Conservation (phyloP, 805 yeast genomes). For the Teunomyces funiuensis region DNA sequence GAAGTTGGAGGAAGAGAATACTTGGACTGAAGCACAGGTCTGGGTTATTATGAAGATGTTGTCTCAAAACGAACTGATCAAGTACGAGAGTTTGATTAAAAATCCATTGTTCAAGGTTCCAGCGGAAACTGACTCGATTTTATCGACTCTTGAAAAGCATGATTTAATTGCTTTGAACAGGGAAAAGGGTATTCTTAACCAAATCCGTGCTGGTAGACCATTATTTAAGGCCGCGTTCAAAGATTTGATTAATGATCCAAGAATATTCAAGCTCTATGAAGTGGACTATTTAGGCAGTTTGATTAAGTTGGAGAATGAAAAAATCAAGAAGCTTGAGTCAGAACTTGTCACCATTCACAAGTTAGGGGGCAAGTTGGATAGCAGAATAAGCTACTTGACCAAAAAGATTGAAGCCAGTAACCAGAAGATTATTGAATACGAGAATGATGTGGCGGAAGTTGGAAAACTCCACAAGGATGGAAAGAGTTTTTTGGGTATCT, state of each 20-base stretch:
- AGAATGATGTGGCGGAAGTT: slow-evolving; percentile 26
- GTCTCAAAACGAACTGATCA: slow-evolving; percentile 46
- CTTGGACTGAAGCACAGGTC: slow-evolving; percentile 76
- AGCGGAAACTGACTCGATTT: slow-evolving; percentile 44
- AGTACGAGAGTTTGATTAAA: slow-evolving; percentile 52
- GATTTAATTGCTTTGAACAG: slow-evolving; percentile 73
- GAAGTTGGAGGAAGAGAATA: slow-evolving; percentile 33
- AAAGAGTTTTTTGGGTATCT: not conserved
- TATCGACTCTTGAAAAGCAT: slow-evolving; percentile 72
- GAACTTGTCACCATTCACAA: slow-evolving; percentile 63
- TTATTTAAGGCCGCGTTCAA: slow-evolving; percentile 77
- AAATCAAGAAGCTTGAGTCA: slow-evolving; percentile 65
- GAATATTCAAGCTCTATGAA: slow-evolving; percentile 61
- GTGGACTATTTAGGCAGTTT: slow-evolving; percentile 55
- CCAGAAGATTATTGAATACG: slow-evolving; percentile 33
- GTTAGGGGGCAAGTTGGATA: slow-evolving; percentile 55
- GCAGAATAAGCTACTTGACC: slow-evolving; percentile 65
- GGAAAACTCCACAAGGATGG: slow-evolving; percentile 6
- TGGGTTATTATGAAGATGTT: slow-evolving; percentile 78
- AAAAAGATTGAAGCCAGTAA: slow-evolving; percentile 66
- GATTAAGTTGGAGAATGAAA: slow-evolving; percentile 57
- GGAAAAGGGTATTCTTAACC: slow-evolving; percentile 70
- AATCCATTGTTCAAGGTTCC: slow-evolving; percentile 60
- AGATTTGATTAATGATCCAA: slow-evolving; percentile 57
- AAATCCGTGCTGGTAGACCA: slow-evolving; percentile 80